Base-by-base conservation (phyloP, 2,329 filamentous ascomycete genomes). In the Calcarisporium arbuscula region DNA sequence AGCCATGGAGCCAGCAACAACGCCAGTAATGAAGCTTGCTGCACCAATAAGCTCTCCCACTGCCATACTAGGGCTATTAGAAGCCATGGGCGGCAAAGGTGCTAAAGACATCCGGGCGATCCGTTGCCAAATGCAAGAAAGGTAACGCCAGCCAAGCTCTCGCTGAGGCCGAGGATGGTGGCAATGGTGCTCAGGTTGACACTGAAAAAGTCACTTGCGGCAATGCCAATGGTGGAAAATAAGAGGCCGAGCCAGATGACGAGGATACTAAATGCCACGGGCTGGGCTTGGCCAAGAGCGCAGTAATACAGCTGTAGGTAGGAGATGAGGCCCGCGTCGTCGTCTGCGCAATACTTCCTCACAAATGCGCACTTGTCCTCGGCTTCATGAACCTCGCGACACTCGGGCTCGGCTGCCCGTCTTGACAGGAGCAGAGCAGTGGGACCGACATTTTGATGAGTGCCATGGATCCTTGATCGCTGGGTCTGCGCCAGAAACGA, bases 81-180 rank as follows among this genome's bases (percentile, higher is more conserved):
- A 95, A 52, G 81, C 82, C 87, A 98, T 96, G 47, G 92, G n/a
- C 94, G 12, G 92, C 92, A 62, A 98, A 96, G 3, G 92, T 98
- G 46, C 89, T 95, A 61, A 98, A 98, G 29, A 98, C 89, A 60
- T 98, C 92, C n/a, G 3, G 92, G 92, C 42, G 90, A 96, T 34
- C 92, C 92, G 66, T 98, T 98, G 45, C 92, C 92, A 61, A 98
- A 94, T 8, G 92, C 92, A 34, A 98, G 66, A 51, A 98, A 94
- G 1, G 92, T 98, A 19, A 98, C 94, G 22, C 92, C 92, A 0
- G 92, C 88, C 61, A 98, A 73, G 57, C 87, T 96, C 65, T 98
- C 89, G 58, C 89, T 95, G 67, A 98, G 82, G 15, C 90, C 89
- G 19, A 96, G 70, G 34, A 95, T 78, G 37, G 74, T 82, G 16